These are phyloP conservation scores for Diplosphaera chodatii DNA, from an alignment of 139 green algal genomes.

Conservation along the genomic window DNA sequence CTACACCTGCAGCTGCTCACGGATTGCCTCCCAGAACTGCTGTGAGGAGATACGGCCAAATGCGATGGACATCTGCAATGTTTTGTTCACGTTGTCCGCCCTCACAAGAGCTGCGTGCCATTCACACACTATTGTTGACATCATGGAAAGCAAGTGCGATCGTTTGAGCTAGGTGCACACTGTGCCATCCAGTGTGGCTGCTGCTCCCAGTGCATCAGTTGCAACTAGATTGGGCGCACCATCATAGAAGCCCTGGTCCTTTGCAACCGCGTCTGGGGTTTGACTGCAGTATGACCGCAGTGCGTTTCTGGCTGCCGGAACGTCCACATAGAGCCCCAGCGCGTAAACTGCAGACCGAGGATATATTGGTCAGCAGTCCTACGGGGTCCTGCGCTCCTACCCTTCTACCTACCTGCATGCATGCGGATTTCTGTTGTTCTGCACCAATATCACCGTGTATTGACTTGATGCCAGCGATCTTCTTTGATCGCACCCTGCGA, in stretches of 20 bases:
- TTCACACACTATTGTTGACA: too few relatives aligned
- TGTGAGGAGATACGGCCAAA: slow-evolving; percentile 37
- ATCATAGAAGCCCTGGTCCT: slow-evolving; percentile 35
- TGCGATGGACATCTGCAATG: slow-evolving; percentile 58
- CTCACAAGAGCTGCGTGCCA: slow-evolving; percentile 42
- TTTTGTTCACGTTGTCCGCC: slow-evolving; percentile 42
- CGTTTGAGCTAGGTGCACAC: too few relatives aligned
- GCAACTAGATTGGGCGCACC: too few relatives aligned
- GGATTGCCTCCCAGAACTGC: slow-evolving; percentile 50
- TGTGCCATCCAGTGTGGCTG: too few relatives aligned
- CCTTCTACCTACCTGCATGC: too few relatives aligned
- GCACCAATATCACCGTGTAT: slow-evolving; percentile 26
- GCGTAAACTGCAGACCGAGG: slow-evolving; percentile 65
- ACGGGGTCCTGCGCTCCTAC: too few relatives aligned
- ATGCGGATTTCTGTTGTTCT: too few relatives aligned
- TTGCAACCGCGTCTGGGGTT: slow-evolving; percentile 5
- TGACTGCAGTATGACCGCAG: slow-evolving; percentile 26
- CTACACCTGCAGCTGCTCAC: slow-evolving; percentile 30
- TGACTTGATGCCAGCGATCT: slow-evolving; percentile 31
- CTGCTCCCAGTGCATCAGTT: too few relatives aligned
- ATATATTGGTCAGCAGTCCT: too few relatives aligned
- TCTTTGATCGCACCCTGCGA: slow-evolving; percentile 23
- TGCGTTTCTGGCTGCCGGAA: slow-evolving; percentile 27
- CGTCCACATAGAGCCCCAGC: slow-evolving; percentile 62
- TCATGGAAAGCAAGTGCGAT: too few relatives aligned